Conservation (phyloP, 345 rosid species). For the Cardamine resedifolia region DNA sequence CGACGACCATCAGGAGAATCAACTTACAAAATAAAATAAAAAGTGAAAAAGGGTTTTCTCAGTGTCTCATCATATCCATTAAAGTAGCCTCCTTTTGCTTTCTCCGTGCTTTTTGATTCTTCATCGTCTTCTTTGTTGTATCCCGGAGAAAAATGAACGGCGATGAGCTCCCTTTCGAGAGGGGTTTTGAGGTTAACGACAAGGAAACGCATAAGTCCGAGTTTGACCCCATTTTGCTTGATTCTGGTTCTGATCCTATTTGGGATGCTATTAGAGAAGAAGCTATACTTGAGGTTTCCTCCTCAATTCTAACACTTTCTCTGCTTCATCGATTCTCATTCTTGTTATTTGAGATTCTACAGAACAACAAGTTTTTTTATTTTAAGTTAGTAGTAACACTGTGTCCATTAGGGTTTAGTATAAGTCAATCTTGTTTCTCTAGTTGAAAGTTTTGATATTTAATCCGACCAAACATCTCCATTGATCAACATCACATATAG, state of each 20-base stretch:
- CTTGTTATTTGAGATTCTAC: too few species aligned
- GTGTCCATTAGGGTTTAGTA: slow-evolving; percentile 19
- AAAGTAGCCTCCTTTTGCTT: slow-evolving; percentile 24
- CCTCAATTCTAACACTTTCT: slow-evolving; percentile 9
- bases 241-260: slow-evolving; percentile 64
- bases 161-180: slow-evolving; percentile 52
- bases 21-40: background rate
- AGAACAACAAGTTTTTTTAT: too few species aligned
- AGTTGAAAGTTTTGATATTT: slow-evolving; percentile 16
- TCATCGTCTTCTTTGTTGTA: background rate
- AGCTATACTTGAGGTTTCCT: slow-evolving; percentile 78
- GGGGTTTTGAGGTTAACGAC: slow-evolving; percentile 70
- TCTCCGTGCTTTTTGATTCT: slow-evolving; percentile 17
- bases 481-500: slow-evolving; percentile 5
- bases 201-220: slow-evolving; percentile 47
- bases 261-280: slow-evolving; percentile 78
- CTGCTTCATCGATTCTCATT: background rate
- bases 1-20: slow-evolving; percentile 28
- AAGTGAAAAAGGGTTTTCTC: background rate
- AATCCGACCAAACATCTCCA: background rate
- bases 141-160: slow-evolving; percentile 27
- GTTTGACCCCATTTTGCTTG: slow-evolving; percentile 34
- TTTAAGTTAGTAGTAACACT: background rate
- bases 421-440: slow-evolving; percentile 1
- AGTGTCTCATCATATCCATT: slow-evolving; percentile 9